Base-by-base conservation (phyloP, 2,329 filamentous ascomycete genomes). In the Paracoccidioides brasiliensis region DNA sequence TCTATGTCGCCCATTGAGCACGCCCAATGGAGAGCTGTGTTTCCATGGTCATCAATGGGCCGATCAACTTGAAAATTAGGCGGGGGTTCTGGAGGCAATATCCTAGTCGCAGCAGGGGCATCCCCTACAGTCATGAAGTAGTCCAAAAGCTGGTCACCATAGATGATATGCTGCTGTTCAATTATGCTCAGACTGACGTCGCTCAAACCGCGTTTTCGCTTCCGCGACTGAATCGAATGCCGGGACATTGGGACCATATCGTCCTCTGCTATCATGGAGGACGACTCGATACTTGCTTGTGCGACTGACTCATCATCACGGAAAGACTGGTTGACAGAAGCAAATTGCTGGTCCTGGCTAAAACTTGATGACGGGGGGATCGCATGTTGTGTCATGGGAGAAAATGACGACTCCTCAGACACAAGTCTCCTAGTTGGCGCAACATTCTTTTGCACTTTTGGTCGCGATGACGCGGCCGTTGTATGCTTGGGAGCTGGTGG, bases 1-100 rank as follows among this genome's bases (percentile, higher is more conserved):
- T 91, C 87, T 35, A 96, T 77, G 62, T 97, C 93, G 57, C 93
- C 93, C 91, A 98, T 98, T 30, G 93, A 89, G 54, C 89, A 90
- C 15, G 90, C 93, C 93, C 93, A 98, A 68, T 98, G 93, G 61
- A 98, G 80, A 5, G 91, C 90, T 2, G 90, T 95, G 66, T 97
- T 90, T 8, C 85, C 85, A 64, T 95, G 90, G 45, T 90, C 86
- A 68, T 98, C 93, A 59, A 98, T 96, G n/a, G 85, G 79, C 69
- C 88, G 87, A 70, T 98, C 86, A 5, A 94, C 84, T 66, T 95
- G 85, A 64, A 95, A 95, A 67, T 89, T 86, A 38, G 83, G 76
- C 0, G 93, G 93, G 2, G 91, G 90, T 58, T 88, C 82, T 1
- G 90, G 90, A n/a, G 78, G 76, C 44, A 73, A 70, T 32, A 74